phyloP scores from a whole-genome alignment of 352 stramenopile genomes.

The Pythium vanterpoolii region DNA sequence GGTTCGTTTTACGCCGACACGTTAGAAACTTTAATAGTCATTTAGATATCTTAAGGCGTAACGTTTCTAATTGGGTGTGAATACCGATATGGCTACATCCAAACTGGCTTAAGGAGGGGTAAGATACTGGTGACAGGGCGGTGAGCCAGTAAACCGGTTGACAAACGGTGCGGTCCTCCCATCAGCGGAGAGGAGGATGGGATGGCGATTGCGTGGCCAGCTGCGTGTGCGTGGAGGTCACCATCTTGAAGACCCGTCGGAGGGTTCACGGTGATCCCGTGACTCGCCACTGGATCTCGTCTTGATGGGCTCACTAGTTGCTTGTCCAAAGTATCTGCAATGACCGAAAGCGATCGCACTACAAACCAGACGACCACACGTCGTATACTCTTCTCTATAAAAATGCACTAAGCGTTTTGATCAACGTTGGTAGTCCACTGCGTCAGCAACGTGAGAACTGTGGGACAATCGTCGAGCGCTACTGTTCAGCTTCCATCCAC shows the following conservation, averaged over 20 bases:
- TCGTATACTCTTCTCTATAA: neutral
- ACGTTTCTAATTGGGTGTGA: neutral
- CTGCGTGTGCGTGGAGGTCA: neutral
- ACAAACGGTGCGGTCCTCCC: neutral
- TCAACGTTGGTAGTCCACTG: too few species aligned
- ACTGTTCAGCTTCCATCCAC: neutral
- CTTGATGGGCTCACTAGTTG: neutral
- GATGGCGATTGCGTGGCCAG: neutral
- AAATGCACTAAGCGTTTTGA: too few species aligned
- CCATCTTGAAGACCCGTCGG: neutral
- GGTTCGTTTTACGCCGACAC: slow-evolving; percentile 6
- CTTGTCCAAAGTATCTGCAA: neutral
- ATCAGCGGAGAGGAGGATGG: neutral
- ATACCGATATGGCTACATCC: slow-evolving; percentile 7
- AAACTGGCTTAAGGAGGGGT: slow-evolving; percentile 6
- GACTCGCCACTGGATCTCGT: neutral
- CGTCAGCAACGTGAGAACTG: too few species aligned
- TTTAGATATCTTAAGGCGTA: neutral
- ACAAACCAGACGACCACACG: neutral
- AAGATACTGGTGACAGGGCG: slow-evolving; percentile 23
- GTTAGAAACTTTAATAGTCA: neutral
- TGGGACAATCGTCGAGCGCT: neutral
- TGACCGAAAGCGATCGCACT: neutral
- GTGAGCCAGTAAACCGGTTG: slow-evolving; percentile 16
- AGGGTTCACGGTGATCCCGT: neutral